Evolutionary conservation across 345 rosid species (phyloP).

Genomic region (Pseudoturritis turrita): DNA sequence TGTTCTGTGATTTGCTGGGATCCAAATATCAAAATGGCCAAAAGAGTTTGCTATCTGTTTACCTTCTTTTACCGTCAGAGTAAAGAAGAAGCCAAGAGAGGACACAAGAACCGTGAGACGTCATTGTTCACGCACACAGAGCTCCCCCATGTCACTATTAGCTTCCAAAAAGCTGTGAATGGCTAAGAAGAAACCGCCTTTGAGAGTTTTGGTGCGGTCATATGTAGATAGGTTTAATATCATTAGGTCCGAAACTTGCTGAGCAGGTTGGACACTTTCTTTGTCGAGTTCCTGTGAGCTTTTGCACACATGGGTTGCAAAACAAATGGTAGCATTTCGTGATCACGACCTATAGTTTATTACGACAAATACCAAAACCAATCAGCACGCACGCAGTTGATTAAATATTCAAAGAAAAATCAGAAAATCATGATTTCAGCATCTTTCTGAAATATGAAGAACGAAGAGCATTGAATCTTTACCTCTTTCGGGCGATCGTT

Average conservation of each 20-base stretch:
- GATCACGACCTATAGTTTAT: constrained; percentile 80
- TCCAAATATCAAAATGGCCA: neutral
- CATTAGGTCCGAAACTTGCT: constrained; percentile 80
- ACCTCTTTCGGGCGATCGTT: constrained; percentile 90
- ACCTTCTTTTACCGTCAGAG: neutral
- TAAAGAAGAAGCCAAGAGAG: neutral
- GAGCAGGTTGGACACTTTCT: constrained; percentile 86
- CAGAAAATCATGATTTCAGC: neutral
- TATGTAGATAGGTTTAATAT: constrained; percentile 93
- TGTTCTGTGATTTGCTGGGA: neutral
- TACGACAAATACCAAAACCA: neutral
- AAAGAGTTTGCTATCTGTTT: neutral
- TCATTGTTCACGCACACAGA: neutral
- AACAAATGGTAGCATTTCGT: constrained; percentile 94
- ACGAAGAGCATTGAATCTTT: constrained; percentile 3
- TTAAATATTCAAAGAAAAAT: neutral
- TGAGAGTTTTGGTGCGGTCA: constrained; percentile 23
- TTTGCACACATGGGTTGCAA: constrained; percentile 85
- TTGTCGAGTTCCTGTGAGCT: constrained; percentile 63
- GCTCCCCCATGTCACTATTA: neutral
- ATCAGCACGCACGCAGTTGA: neutral
- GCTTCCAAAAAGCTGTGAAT: neutral
- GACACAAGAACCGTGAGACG: neutral
- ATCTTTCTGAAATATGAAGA: neutral
- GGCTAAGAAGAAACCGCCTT: neutral